These are phyloP conservation scores for Aspergillus calidoustus DNA, from an alignment of 2,329 filamentous ascomycete genomes.

Conservation along the genomic window DNA sequence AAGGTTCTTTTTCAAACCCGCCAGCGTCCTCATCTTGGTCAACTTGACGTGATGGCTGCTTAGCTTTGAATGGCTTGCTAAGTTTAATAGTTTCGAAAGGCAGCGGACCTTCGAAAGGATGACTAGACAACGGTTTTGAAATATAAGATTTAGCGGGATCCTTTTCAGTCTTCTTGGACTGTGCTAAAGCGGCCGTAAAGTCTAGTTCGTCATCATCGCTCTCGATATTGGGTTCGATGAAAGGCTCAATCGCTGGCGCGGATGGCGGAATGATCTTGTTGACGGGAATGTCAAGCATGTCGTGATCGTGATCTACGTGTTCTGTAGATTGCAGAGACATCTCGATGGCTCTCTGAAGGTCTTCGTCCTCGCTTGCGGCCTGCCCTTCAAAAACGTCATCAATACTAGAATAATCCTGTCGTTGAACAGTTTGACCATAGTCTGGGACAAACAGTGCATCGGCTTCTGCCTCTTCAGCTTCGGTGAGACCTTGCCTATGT, in stretches of 20 bases:
- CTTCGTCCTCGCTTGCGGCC: constrained; percentile 64
- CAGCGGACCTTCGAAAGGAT: constrained; percentile 76
- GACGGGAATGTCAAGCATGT: constrained; percentile 39
- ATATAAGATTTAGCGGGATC: constrained; percentile 39
- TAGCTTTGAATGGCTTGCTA: constrained; percentile 60
- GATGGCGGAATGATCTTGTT: constrained; percentile 54
- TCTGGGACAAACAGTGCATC: constrained; percentile 62
- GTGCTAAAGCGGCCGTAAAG: constrained; percentile 74
- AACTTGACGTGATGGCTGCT: constrained; percentile 52
- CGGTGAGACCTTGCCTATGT: constrained; percentile 36
- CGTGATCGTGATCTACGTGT: constrained; percentile 43
- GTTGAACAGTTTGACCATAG: constrained; percentile 42
- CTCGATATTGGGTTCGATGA: constrained; percentile 44
- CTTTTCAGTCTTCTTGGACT: constrained; percentile 67
- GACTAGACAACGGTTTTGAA: constrained; percentile 38
- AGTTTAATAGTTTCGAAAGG: constrained; percentile 85
- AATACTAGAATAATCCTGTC: constrained; percentile 33
- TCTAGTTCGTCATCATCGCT: constrained; percentile 79
- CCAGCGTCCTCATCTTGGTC: constrained; percentile 58
- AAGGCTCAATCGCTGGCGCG: constrained; percentile 30
- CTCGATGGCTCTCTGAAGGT: constrained; percentile 80
- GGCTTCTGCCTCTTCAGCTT: constrained; percentile 36
- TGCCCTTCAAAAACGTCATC: constrained; percentile 63
- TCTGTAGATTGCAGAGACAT: constrained; percentile 68
- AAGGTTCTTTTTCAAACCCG: constrained; percentile 64